Base-by-base conservation (phyloP, 2,329 filamentous ascomycete species). In the Fusarium napiforme region DNA sequence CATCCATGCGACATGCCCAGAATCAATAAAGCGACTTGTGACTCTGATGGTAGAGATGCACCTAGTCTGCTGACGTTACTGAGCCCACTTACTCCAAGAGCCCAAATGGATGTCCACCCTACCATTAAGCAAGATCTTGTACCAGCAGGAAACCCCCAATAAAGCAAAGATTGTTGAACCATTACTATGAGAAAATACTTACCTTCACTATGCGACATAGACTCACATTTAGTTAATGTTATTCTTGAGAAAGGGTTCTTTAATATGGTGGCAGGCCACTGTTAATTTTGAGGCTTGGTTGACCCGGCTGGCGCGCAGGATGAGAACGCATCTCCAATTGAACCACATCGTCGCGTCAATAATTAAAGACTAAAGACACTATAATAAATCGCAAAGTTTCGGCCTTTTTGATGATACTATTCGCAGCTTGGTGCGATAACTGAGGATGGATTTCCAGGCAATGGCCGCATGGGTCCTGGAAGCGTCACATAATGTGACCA, bases 101-200 rank as follows among this genome's bases (percentile, higher is more conserved):
- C 45, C 23, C 7, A 32, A 49, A 9, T 49, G 46, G 46, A n/a
- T 32, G 46, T 49, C 46, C 12, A 49, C 21, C 14, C 9, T 42
- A 16, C 40, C n/a, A 16, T 12, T 12, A 15, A 50, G 28, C 21
- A 50, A 34, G 30, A 23, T 23, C 21, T 34, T n/a, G 2, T 50
- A 50, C 12, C 30, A 36, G 21, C 47, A 16, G 47, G 30, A 36
- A 50, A 50, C 6, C 21, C 5, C 30, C 47, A 5, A 23, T 8
- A 9, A 8, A 5, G 2, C 5, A 23, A 6, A 6, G 21, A 2
- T 9, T 30, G 0, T 34, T 5, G 0, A 12, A 34, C 2, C 34
- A 34, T n/a, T 16, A 50, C 12, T 4, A 12, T 1, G 9, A 4
- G 2, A 4, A 4, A 23, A 23, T 23, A 23, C 23, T 23, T 23